A percentile compares a stretch with the other conserved stretches of the same genome.
These are phyloP conservation scores for Pyrus bretschneideri DNA, from an alignment of 306 rosid genomes.

Conservation along the genomic window DNA sequence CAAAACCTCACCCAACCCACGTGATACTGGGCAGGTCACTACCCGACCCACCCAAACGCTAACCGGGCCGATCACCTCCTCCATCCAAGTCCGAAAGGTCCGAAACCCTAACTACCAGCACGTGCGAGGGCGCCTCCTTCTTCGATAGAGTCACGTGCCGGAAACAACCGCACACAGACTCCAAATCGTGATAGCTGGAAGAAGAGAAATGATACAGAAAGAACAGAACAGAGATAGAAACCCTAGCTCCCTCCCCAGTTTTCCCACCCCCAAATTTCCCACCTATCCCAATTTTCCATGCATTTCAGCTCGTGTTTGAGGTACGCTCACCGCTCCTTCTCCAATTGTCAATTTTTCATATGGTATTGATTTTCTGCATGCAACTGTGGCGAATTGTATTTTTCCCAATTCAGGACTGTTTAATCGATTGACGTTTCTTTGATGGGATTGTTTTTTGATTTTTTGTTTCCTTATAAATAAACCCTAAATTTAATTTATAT, in stretches of 20 bases:
- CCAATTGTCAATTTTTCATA: not conserved
- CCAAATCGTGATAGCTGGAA: not conserved
- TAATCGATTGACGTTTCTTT: not conserved
- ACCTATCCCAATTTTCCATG: not conserved
- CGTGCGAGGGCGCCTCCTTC: slow-evolving; percentile 29
- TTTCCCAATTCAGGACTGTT: not conserved
- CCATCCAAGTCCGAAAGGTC: not conserved
- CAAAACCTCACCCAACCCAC: too few species aligned
- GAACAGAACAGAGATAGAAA: slow-evolving; percentile 3
- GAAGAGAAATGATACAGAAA: not conserved
- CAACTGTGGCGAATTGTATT: not conserved
- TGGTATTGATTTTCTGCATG: not conserved
- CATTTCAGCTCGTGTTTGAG: slow-evolving; percentile 21
- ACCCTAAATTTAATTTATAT: not conserved
- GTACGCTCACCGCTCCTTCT: slow-evolving; percentile 10
- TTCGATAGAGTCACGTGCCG: slow-evolving; percentile 48
- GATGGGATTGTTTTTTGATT: not conserved
- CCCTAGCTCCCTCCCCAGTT: slow-evolving; percentile 17
- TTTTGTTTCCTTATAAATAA: too few species aligned
- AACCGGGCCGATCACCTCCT: not conserved
- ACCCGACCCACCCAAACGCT: not conserved
- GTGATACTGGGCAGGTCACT: too few species aligned
- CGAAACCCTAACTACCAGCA: slow-evolving; percentile 24
- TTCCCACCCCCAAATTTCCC: not conserved
- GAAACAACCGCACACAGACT: slow-evolving; percentile 20